Evolutionary conservation across 225 moss, liverwort and hornwort species (phyloP).

Genomic region (Marchantia paleacea): DNA sequence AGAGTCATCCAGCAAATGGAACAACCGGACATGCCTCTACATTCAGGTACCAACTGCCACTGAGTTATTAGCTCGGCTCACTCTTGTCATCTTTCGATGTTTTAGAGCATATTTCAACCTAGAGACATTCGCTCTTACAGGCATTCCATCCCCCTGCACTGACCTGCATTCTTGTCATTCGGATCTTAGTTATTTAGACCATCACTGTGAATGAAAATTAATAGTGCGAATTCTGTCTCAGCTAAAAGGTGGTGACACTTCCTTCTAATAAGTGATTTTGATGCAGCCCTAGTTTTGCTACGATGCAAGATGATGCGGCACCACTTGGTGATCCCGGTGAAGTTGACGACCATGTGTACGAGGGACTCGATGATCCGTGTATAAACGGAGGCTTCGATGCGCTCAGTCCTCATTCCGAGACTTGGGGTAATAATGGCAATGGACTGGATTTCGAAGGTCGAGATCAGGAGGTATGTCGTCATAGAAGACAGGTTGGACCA

Average conservation of each 20-base stretch:
- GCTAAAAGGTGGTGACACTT: background rate
- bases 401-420: slow-evolving; percentile 44
- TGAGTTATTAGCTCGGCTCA: background rate
- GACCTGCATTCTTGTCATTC: too few relatives aligned
- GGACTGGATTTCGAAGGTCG: slow-evolving; percentile 7
- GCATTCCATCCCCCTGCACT: too few relatives aligned
- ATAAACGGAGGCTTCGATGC: slow-evolving; percentile 39
- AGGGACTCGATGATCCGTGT: slow-evolving; percentile 41
- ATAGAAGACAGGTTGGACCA: background rate
- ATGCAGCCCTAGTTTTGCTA: slow-evolving; percentile 29
- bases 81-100: background rate
- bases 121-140: too few relatives aligned
- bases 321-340: slow-evolving; percentile 58
- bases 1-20: slow-evolving; percentile 21
- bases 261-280: background rate
- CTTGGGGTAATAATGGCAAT: slow-evolving; percentile 17
- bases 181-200: background rate
- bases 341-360: slow-evolving; percentile 46
- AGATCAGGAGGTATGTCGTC: slow-evolving; percentile 25
- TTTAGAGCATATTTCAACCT: too few relatives aligned
- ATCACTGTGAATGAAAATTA: background rate
- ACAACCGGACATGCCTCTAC: slow-evolving; percentile 9
- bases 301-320: slow-evolving; percentile 40
- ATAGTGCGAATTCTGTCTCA: background rate
- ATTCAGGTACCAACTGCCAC: slow-evolving; percentile 14